Base-by-base conservation (phyloP, 2,329 filamentous ascomycete species). In the Torrubiellomyces zombiae region DNA sequence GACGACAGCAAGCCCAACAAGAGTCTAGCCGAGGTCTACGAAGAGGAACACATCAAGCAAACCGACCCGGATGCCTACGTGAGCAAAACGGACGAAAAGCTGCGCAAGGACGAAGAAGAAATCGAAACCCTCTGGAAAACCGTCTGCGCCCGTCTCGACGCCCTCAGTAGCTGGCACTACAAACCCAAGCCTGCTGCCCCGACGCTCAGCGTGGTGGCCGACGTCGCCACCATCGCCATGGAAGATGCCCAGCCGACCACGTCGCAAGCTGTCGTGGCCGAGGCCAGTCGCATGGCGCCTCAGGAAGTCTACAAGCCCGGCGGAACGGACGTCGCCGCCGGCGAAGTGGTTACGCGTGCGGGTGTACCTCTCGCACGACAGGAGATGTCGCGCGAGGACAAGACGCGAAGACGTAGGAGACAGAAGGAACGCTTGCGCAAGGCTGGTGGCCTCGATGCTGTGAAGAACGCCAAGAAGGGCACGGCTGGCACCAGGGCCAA, bases 291-390 rank as follows among this genome's bases (percentile, higher is more conserved):
- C 58, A 67, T 98, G 31, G 89, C 89, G 22, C 89, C 89, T 3
- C 89, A 95, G 45, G 89, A 98, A 51, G 64, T 98, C 14, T 98
- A 95, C 58, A 73, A 71, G 40, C 72, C 81, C n/a, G 74, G 77
- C 29, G 70, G 75, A 11, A 71, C 72, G 31, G 71, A 54, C 9
- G 58, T 57, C 22, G 65, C 62, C 35, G 63, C 64, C 38, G 72
- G 73, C 25, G 83, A 93, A 47, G 60, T 93, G 18, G 66, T 85
- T 17, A 63, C 72, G 28, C 85, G 78, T 63, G 73, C 65, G 40
- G 86, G 83, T 14, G 58, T 80, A 39, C 77, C 82, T 1, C 53
- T 92, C 21, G 74, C 79, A 6, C 70, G 72, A 38, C 77, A 89
- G 40, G 89, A 98, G 53, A 77, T 95, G 73, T 75, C 64, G 18